phyloP scores from a whole-genome alignment of 1,139 yeast genomes.

The Pneumocystis oryctolagi region DNA sequence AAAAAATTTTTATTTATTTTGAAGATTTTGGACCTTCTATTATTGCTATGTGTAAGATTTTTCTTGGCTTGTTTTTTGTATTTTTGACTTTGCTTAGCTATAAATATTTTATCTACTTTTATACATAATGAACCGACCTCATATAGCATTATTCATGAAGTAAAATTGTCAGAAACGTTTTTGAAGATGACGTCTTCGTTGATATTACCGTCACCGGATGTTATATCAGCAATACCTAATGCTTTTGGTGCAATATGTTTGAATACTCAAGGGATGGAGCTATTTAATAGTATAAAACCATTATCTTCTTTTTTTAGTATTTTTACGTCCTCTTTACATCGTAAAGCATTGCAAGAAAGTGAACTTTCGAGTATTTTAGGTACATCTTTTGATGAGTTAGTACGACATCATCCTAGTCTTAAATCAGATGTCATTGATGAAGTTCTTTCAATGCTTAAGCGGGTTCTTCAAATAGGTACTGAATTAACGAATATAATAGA shows the following conservation, averaged over 20 bases:
- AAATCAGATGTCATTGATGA: conserved; percentile 45
- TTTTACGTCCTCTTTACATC: conserved; percentile 35
- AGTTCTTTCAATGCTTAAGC: conserved; percentile 34
- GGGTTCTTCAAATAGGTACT: conserved; percentile 31
- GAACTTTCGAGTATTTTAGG: conserved; percentile 48
- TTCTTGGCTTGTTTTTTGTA: not conserved
- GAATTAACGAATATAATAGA: not conserved
- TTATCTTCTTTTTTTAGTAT: conserved; percentile 39
- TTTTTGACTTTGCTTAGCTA: conserved; percentile 26
- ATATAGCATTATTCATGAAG: conserved; percentile 64
- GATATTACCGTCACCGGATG: conserved; percentile 40
- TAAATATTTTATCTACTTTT: conserved; percentile 56
- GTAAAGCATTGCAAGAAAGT: conserved; percentile 34
- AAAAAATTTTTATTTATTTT: conserved; percentile 44
- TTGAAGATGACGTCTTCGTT: conserved; percentile 36
- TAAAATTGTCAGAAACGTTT: conserved; percentile 53
- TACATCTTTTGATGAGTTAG: conserved; percentile 59
- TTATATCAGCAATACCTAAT: conserved; percentile 54
- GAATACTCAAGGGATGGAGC: conserved; percentile 54
- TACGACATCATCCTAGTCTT: conserved; percentile 66
- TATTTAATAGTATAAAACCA: conserved; percentile 36
- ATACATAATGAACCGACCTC: conserved; percentile 90
- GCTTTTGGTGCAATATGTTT: conserved; percentile 72
- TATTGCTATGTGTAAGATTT: conserved; percentile 27
- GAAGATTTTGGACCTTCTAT: conserved; percentile 53